phyloP scores from a whole-genome alignment of 177 flowering plant species.

The Vitis hybrid region DNA sequence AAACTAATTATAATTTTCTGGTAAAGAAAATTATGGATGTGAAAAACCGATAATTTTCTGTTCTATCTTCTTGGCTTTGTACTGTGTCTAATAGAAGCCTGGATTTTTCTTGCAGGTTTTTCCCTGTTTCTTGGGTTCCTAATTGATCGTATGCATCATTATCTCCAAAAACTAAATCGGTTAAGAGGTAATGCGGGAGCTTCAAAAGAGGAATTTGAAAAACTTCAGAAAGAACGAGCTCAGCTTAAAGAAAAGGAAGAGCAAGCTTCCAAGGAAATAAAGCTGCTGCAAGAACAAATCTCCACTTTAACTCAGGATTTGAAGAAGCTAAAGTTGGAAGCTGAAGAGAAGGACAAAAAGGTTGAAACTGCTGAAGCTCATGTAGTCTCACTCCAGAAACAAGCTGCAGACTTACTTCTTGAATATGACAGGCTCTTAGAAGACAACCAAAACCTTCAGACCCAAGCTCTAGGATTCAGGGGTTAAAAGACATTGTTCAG shows the following conservation, averaged over 20 bases:
- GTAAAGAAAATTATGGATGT: no score
- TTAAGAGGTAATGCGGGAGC: conserved; percentile 46
- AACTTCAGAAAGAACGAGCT: conserved; percentile 48
- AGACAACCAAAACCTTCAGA: conserved; percentile 85
- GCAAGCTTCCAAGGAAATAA: conserved; percentile 51
- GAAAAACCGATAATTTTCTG: neutral
- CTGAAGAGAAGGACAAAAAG: conserved; percentile 64
- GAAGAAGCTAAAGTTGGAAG: conserved; percentile 63
- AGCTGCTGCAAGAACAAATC: conserved; percentile 51
- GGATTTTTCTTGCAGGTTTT: conserved; percentile 55
- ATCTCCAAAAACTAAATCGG: conserved; percentile 55
- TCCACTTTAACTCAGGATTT: conserved; percentile 45
- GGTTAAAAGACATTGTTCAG: conserved; percentile 22
- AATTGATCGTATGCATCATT: conserved; percentile 83
- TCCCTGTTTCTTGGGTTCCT: conserved; percentile 78
- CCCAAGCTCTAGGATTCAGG: conserved; percentile 41
- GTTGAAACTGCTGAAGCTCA: conserved; percentile 72
- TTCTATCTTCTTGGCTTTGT: neutral
- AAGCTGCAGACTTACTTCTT: conserved; percentile 82
- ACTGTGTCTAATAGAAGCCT: neutral
- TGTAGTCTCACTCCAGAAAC: conserved; percentile 83
- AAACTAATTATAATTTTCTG: no score
- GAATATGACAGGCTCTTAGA: conserved; percentile 87
- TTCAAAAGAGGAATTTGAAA: conserved; percentile 63
- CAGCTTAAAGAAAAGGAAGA: conserved; percentile 69